Conservation (phyloP, 768 basidiomycete genomes). For the Chiua virens region DNA sequence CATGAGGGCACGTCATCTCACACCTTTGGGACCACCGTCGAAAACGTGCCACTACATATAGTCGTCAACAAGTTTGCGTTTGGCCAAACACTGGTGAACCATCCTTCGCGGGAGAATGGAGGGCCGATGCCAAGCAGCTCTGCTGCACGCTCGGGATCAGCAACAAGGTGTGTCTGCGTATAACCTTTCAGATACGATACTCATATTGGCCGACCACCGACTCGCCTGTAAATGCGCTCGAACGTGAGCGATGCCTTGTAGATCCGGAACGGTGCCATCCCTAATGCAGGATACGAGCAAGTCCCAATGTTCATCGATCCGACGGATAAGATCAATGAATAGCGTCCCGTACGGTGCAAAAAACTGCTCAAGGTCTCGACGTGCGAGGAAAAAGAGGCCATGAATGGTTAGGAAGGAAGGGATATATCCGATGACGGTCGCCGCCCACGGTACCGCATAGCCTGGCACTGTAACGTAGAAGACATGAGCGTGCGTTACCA, state of each 20-base stretch:
- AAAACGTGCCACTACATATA: conserved; percentile 13
- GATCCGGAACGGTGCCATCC: conserved; percentile 16
- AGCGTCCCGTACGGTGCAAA: neutral
- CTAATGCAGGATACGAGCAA: conserved; percentile 16
- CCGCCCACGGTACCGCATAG: conserved; percentile 14
- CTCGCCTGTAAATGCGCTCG: conserved; percentile 15
- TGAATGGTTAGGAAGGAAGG: conserved; percentile 20
- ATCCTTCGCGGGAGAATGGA: conserved; percentile 12
- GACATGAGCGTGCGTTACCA: neutral
- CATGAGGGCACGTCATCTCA: neutral
- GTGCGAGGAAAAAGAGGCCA: conserved; percentile 19
- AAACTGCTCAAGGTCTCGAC: conserved; percentile 1
- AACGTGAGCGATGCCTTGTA: conserved; percentile 11
- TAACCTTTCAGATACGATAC: neutral
- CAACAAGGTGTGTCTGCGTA: conserved; percentile 7
- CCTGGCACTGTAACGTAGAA: conserved; percentile 9
- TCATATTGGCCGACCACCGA: neutral
- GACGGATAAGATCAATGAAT: conserved; percentile 12
- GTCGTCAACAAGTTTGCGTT: neutral
- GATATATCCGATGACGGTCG: conserved; percentile 8
- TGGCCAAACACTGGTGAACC: conserved; percentile 21
- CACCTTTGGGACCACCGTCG: conserved; percentile 13
- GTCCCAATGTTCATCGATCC: conserved; percentile 18
- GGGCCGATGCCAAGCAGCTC: conserved; percentile 17
- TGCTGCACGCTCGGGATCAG: conserved; percentile 17